Percentiles rank a stretch among this genome's conserved stretches.
Evolutionary conservation across 345 rosid species (phyloP).

Genomic region (Brassica carinata): DNA sequence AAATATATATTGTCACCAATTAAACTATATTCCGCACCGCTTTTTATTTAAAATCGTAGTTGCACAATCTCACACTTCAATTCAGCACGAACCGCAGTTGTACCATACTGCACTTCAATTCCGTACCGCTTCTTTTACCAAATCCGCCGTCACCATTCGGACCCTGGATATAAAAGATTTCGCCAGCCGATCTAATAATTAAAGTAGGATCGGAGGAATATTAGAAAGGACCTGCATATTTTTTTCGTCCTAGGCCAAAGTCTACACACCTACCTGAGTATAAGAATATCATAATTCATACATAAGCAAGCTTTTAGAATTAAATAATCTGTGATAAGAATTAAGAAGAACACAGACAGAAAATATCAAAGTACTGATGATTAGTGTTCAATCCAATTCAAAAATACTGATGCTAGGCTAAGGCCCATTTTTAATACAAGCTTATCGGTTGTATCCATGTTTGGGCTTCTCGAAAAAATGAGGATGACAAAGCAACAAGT

Average conservation of each 20-base stretch:
- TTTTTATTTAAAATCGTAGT: no score
- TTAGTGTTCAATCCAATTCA: not conserved
- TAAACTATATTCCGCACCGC: no score
- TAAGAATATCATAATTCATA: not conserved
- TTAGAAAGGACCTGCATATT: constrained; percentile 21
- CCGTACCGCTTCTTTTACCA: no score
- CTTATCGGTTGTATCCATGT: not conserved
- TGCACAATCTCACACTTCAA: no score
- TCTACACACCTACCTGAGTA: constrained; percentile 17
- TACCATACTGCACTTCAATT: no score
- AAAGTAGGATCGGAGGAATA: not conserved
- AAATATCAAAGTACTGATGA: not conserved
- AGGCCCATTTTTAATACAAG: constrained; percentile 1
- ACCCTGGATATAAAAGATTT: constrained; percentile 25
- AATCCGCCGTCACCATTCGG: no score
- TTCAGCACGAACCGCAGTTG: no score
- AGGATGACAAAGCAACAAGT: not conserved
- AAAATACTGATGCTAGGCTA: not conserved
- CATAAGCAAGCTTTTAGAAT: not conserved
- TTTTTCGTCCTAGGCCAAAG: constrained; percentile 10
- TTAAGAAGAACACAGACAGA: not conserved
- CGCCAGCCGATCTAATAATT: constrained; percentile 26
- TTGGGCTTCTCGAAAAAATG: constrained; percentile 23
- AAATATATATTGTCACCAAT: no score
- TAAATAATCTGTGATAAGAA: not conserved